These are phyloP conservation scores for Corylus avellana DNA, from an alignment of 306 rosid species.

Conservation along the genomic window DNA sequence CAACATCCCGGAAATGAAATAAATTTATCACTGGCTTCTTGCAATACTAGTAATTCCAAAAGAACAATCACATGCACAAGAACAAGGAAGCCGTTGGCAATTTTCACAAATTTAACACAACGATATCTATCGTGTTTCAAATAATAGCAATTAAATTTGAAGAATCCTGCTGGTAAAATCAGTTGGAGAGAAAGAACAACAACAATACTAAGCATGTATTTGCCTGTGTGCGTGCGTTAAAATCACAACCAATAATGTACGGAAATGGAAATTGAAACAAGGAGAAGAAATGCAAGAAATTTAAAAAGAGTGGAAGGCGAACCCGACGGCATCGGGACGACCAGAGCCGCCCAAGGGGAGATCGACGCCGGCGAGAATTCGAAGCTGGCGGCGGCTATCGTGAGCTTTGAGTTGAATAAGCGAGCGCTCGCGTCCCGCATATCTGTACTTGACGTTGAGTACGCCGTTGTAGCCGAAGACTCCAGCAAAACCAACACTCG, in stretches of 20 bases:
- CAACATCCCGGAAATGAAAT: constrained; percentile 24
- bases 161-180: neutral
- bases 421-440: constrained; percentile 67
- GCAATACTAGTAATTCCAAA: constrained; percentile 8
- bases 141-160: neutral
- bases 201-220: neutral
- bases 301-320: neutral
- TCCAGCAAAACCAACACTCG: constrained; percentile 8
- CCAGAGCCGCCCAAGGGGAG: constrained; percentile 91
- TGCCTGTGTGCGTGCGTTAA: neutral
- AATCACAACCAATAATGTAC: neutral
- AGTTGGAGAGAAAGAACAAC: neutral
- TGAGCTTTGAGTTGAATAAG: constrained; percentile 76
- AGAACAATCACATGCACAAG: neutral
- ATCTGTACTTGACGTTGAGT: constrained; percentile 80
- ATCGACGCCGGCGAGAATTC: constrained; percentile 85
- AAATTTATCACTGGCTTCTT: neutral
- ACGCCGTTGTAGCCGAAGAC: constrained; percentile 54
- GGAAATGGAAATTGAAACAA: neutral
- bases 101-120: neutral
- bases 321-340: constrained; percentile 95
- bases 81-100: neutral
- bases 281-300: neutral
- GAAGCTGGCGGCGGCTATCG: constrained; percentile 78
- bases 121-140: neutral